A percentile compares a stretch with the other conserved stretches of the same genome.
These are phyloP conservation scores for Podaxis sp. DNA, from an alignment of 768 basidiomycete species.

Conservation along the genomic window DNA sequence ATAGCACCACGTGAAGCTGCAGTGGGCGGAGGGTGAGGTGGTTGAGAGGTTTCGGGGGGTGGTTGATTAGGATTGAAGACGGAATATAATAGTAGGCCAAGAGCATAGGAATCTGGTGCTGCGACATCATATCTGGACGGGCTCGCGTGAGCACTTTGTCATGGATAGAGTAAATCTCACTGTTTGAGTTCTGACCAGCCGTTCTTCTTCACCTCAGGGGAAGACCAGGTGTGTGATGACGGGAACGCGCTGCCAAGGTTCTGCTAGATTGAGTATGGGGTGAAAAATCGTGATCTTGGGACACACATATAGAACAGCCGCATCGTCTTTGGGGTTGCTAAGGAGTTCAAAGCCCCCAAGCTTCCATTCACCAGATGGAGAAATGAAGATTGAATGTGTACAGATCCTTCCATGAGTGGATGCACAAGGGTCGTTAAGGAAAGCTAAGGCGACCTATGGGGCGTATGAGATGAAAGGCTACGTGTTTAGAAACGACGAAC, in stretches of 20 bases:
- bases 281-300: neutral
- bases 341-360: slow-evolving; percentile 92
- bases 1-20: slow-evolving; percentile 77
- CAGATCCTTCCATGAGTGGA: slow-evolving; percentile 85
- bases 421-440: slow-evolving; percentile 80
- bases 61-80: slow-evolving; percentile 88
- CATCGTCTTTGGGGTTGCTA: slow-evolving; percentile 79
- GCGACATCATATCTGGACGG: slow-evolving; percentile 47
- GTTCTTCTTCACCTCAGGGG: slow-evolving; percentile 86
- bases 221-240: slow-evolving; percentile 57
- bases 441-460: slow-evolving; percentile 79
- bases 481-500: slow-evolving; percentile 45
- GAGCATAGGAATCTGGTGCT: slow-evolving; percentile 81
- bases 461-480: slow-evolving; percentile 11
- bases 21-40: slow-evolving; percentile 77
- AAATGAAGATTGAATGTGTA: slow-evolving; percentile 81
- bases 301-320: slow-evolving; percentile 79
- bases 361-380: slow-evolving; percentile 95
- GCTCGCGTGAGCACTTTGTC: neutral
- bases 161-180: slow-evolving; percentile 39
- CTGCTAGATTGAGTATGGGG: slow-evolving; percentile 28
- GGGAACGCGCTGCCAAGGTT: slow-evolving; percentile 68
- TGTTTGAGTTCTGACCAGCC: slow-evolving; percentile 86
- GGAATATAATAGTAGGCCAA: slow-evolving; percentile 82
- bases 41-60: slow-evolving; percentile 62